Evolutionary conservation across 805 yeast genomes (phyloP), one percentile per base, ranked within the genome.

Genomic region (Candida michaelii): DNA sequence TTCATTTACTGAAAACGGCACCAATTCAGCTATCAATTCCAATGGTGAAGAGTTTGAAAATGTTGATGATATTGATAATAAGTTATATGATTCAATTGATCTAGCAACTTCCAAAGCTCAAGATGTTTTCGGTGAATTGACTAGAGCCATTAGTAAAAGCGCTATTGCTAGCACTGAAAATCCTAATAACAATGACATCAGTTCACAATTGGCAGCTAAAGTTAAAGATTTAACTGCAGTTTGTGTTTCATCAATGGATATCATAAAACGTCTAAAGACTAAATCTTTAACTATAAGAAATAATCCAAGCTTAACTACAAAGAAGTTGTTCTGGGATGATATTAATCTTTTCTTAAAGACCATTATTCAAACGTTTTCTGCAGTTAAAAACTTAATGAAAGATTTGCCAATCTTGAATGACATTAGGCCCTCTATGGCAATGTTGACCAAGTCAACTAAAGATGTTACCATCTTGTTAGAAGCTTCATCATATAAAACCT

Each of bases 401-500:
- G 97, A 87, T 49, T 71, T 89, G 44, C 90, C 95, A 0, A 76
- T 83, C 12, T 71, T 91, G 39, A 82, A 85, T 52, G 96, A 87
- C 43, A 83, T 84, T 5, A 70, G 96, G 44, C 82, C 90, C 6
- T 79, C 86, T 5, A 76, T 91, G 63, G 87, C 96, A 0, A 78
- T 81, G 27, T 69, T 91, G 45, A 90, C 97, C 0, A 81, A 88
- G 50, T 85, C 90, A 3, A 88, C 97, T 3, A 91, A 91, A 55
- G 98, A 91, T 56, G 85, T 91, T 12, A 89, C 97, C 0, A 82
- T 88, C n/a, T 72, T 87, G 52, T 65, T 90, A 32, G 97, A 90
- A 58, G 64, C 65, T 3, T 62, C 69, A 1, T 57, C 68, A 0
- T 64, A 65, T 41, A 63, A 62, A 41, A 45, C 60, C 9, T 57